Conservation (phyloP, 768 basidiomycete species). For the Chalciporus sphaerocephalus region DNA sequence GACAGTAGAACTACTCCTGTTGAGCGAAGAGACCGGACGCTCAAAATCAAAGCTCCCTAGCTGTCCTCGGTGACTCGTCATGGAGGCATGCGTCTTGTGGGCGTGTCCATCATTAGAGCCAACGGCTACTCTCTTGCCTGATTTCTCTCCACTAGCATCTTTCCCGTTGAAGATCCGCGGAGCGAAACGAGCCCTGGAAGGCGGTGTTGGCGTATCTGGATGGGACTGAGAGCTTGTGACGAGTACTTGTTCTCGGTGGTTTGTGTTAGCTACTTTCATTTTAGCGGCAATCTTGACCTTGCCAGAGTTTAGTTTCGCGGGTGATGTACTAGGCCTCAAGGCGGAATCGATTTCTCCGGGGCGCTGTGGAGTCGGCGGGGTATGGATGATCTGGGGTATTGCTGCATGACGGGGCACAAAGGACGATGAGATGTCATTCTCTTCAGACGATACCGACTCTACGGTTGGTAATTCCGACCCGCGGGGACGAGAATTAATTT, state of each 20-base stretch:
- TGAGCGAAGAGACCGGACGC: conserved; percentile 47
- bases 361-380: conserved; percentile 35
- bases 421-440: conserved; percentile 25
- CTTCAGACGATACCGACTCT: conserved; percentile 25
- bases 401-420: conserved; percentile 25
- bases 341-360: conserved; percentile 12
- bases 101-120: conserved; percentile 4
- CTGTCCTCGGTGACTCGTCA: conserved; percentile 44
- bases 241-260: conserved; percentile 26
- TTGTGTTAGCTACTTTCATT: conserved; percentile 2
- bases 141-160: conserved; percentile 26
- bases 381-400: conserved; percentile 34
- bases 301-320: conserved; percentile 10
- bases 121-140: conserved; percentile 17
- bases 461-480: conserved; percentile 22
- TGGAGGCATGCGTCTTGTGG: conserved; percentile 13
- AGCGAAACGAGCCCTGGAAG: conserved; percentile 27
- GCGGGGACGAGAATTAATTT: conserved; percentile 8
- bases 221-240: conserved; percentile 23
- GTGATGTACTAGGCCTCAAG: conserved; percentile 1
- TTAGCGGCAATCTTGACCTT: conserved; percentile 17
- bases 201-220: not conserved
- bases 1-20: conserved; percentile 27
- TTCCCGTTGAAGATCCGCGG: conserved; percentile 28
- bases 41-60: conserved; percentile 79